Evolutionary conservation across 1,284 basidiomycete species (phyloP).

Genomic region (Microbotryomycetes sp.): DNA sequence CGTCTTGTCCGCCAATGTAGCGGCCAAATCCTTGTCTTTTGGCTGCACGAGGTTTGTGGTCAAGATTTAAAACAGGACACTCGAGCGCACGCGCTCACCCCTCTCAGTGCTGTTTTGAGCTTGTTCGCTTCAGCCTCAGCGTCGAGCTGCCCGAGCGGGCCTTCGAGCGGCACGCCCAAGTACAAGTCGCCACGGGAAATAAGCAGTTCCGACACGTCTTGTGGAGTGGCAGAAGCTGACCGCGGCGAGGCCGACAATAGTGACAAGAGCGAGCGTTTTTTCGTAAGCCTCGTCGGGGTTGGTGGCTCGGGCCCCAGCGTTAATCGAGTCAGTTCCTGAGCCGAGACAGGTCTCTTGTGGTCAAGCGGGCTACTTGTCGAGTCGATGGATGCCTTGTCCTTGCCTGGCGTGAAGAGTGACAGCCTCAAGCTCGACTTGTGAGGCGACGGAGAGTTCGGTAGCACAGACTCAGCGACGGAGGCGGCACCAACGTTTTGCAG

Average conservation of each 20-base stretch:
- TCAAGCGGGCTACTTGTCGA: not conserved
- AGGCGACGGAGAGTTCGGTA: not conserved
- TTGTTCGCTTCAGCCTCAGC: conserved; percentile 1
- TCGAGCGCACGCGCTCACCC: not conserved
- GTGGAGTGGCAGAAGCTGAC: not conserved
- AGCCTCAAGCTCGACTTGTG: not conserved
- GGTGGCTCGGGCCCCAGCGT: not conserved
- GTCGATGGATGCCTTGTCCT: not conserved
- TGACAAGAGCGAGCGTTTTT: conserved; percentile 5
- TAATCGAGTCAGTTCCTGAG: not conserved
- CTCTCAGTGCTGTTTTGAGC: conserved; percentile 10
- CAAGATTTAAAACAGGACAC: not conserved
- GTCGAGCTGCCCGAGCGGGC: conserved; percentile 10
- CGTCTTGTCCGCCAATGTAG: conserved; percentile 3
- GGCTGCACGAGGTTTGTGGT: not conserved
- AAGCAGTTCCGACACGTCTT: conserved; percentile 11
- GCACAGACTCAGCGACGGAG: not conserved
- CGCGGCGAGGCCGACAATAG: conserved; percentile 5
- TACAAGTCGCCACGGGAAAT: conserved; percentile 9
- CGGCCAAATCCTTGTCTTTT: not conserved
- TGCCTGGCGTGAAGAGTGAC: not conserved
- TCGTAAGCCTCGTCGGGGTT: not conserved
- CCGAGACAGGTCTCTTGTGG: not conserved
- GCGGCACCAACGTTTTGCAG: not conserved
- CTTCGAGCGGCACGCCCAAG: conserved; percentile 19